phyloP scores from a whole-genome alignment of 192 early-diverging fungal genomes.

The Thamnidium elegans region DNA sequence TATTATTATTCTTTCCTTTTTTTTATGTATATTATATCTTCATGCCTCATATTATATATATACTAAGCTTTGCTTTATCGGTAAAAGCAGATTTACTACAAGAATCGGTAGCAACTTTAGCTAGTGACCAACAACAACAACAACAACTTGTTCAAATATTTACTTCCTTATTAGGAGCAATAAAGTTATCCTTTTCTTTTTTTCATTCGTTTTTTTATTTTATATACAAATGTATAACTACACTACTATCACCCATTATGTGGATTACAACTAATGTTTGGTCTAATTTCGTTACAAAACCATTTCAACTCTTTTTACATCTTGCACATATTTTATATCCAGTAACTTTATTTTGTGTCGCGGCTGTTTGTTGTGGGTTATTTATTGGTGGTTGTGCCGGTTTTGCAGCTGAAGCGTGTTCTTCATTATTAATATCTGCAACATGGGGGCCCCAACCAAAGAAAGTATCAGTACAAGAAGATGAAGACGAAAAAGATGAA shows the following conservation, averaged over 20 bases:
- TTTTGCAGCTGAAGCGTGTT: constrained; percentile 27
- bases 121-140: background rate
- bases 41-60: no score
- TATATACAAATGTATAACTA: background rate
- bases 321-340: constrained; percentile 27
- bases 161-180: background rate
- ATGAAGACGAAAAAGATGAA: background rate
- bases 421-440: constrained; percentile 21
- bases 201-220: background rate
- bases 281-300: constrained; percentile 1
- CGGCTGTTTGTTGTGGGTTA: constrained; percentile 22
- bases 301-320: constrained; percentile 9
- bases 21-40: no score
- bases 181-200: background rate
- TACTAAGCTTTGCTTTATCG: no score
- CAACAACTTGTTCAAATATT: background rate
- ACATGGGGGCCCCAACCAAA: constrained; percentile 27
- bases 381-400: constrained; percentile 36
- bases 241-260: background rate
- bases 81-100: no score
- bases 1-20: no score
- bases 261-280: background rate
- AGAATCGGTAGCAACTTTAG: no score
- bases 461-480: background rate
- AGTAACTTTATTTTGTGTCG: constrained; percentile 29